Conservation (phyloP, 108 stramenopile genomes). For the Pseudonitzschia delicatissima region DNA sequence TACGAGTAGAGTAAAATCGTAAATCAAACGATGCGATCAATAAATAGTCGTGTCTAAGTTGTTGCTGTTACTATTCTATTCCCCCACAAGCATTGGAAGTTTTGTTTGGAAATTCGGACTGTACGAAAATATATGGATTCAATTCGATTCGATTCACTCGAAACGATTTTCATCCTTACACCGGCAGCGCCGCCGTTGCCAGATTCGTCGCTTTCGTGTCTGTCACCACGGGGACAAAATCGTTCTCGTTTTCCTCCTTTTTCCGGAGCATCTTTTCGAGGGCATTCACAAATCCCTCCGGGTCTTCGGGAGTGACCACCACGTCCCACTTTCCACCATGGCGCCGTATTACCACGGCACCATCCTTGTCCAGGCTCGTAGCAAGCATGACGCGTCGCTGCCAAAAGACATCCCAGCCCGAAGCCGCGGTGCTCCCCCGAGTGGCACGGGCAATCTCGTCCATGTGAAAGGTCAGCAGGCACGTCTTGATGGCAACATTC, state of each 20-base stretch:
- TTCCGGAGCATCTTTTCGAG: constrained; percentile 11
- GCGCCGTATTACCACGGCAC: constrained; percentile 13
- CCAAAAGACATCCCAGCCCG: background rate
- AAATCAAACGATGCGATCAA: too few species aligned
- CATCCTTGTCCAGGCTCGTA: constrained; percentile 8
- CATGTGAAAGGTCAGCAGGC: constrained; percentile 24
- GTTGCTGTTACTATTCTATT: too few species aligned
- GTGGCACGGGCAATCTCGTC: constrained; percentile 19
- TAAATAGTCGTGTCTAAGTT: too few species aligned
- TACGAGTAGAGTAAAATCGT: too few species aligned
- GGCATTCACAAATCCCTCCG: constrained; percentile 18
- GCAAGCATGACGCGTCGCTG: constrained; percentile 8
- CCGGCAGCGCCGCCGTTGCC: too few species aligned
- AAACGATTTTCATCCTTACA: too few species aligned
- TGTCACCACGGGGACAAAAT: background rate
- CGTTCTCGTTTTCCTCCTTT: background rate
- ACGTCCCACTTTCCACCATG: constrained; percentile 21
- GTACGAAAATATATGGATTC: too few species aligned
- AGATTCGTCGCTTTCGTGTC: too few species aligned
- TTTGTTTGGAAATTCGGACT: too few species aligned
- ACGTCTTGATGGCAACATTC: constrained; percentile 31
- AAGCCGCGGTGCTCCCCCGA: background rate
- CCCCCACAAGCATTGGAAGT: too few species aligned
- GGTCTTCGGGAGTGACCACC: constrained; percentile 17
- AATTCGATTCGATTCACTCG: too few species aligned